Base-by-base conservation (phyloP, 371 early-diverging fungal species). In the Rhizopus stolonifer region DNA sequence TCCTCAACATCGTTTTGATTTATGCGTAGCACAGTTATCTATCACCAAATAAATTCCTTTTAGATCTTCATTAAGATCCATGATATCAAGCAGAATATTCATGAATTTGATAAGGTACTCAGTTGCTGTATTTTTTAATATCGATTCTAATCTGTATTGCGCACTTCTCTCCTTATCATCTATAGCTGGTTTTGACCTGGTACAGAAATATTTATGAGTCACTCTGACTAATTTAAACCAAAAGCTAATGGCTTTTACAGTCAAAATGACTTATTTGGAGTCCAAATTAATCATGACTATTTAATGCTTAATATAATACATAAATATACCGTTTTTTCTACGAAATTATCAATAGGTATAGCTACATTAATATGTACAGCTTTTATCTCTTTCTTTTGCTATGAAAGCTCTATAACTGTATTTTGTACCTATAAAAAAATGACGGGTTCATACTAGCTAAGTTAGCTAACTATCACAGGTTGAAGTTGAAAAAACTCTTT, bases 61-160 rank as follows among this genome's bases (percentile, higher is more conserved):
- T 43, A 56, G 39, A 50, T 29, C 29, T 49, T 49, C 46, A 44
- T 52, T 44, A 31, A 40, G 33, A 58, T 57, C 46, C 39, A 57
- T 45, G 40, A 57, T 46, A 45, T 45, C 46, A 51, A 57, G 57
- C 29, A 57, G 38, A 26, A n/a, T 34, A 48, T 46, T 52, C 46
- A 58, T 58, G 52, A 58, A 47, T 36, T 51, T 58, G 26, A 58
- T 46, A 32, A 58, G 46, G 40, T 46, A 46, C 22, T 47, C 42
- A 26, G 46, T 50, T 34, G 38, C 51, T 10, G 52, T 58, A 29
- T 40, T 51, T 58, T 56, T 57, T 36, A 36, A 40, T 43, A 49
- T 22, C 13, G 49, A 43, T 22, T 56, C 56, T 56, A 49, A 45
- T 25, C 40, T 54, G 36, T 54, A 25, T 46, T 54, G 39, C 47